phyloP scores from a whole-genome alignment of 805 yeast genomes.

The Candida verbasci region DNA sequence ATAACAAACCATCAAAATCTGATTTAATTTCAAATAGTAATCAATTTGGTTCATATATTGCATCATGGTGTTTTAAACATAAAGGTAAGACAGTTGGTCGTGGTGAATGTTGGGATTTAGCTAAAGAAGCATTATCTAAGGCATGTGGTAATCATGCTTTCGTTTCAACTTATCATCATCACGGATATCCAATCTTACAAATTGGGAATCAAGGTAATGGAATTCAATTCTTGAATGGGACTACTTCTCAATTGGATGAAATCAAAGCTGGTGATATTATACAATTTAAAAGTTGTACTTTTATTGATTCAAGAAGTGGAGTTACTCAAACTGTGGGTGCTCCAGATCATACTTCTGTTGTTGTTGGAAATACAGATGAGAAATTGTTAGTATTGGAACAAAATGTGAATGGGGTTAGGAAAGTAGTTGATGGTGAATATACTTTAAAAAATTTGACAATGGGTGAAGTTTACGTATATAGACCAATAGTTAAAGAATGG shows the following conservation, averaged over 20 bases:
- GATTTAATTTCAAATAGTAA: slow-evolving; percentile 30
- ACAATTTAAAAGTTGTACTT: slow-evolving; percentile 42
- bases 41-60: slow-evolving; percentile 48
- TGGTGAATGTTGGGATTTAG: slow-evolving; percentile 63
- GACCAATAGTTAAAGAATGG: slow-evolving; percentile 49
- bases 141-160: slow-evolving; percentile 59
- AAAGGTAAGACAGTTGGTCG: slow-evolving; percentile 46
- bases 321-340: slow-evolving; percentile 39
- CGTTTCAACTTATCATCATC: slow-evolving; percentile 42
- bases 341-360: slow-evolving; percentile 51
- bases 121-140: slow-evolving; percentile 47
- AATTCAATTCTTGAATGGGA: slow-evolving; percentile 13
- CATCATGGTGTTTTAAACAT: slow-evolving; percentile 50
- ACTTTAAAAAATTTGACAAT: slow-evolving; percentile 30
- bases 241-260: slow-evolving; percentile 28
- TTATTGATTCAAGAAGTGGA: slow-evolving; percentile 32
- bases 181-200: slow-evolving; percentile 42
- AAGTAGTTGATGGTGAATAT: slow-evolving; percentile 37
- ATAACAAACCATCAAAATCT: slow-evolving; percentile 23
- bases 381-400: slow-evolving; percentile 43
- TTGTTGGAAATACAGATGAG: slow-evolving; percentile 22
- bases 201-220: slow-evolving; percentile 17
- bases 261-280: slow-evolving; percentile 53
- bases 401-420: slow-evolving; percentile 41
- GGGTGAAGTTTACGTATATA: slow-evolving; percentile 44